Evolutionary conservation across 129 eudicot species (phyloP), one percentile per base, ranked within the genome.

Genomic region (Erigeron canadensis): DNA sequence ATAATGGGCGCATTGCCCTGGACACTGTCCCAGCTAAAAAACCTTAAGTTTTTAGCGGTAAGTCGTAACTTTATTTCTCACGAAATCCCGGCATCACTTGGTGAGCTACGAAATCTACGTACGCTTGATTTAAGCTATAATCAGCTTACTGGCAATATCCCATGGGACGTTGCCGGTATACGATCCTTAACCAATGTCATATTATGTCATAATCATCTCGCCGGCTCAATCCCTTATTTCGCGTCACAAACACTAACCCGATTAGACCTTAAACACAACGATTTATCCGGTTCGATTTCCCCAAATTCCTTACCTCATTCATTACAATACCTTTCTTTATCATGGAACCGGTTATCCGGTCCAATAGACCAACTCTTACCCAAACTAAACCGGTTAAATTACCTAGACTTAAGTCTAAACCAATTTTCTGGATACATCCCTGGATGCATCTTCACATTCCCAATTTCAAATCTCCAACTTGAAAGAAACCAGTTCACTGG

Each of bases 81-180:
- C 12, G 76, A 59, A 16, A 88, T 91, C 54, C 97, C 97, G 57
- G 86, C 86, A 15, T 12, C 72, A 4, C 57, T 91, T 0, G 93
- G 93, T 0, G 74, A 82, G 76, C 86, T 91, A 17, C 84, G 74
- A 0, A 54, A 77, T 47, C 71, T 88, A 1, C 76, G 80, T 10
- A 91, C 97, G 0, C 88, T 91, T 10, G 97, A 91, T 68, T 81
- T 91, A 58, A 91, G 97, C 42, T 88, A 84, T 65, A 91, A 91
- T 48, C 97, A 88, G 69, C 77, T 91, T 80, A 69, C 87, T 64
- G 97, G 96, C 6, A 71, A 28, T 21, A 50, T 91, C 6, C 97
- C 97, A 0, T 60, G 72, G 76, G 57, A 83, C 2, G 44, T 91
- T 43, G 96, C 93, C 43, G 62, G 75, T 13, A 48, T 84, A 3